These are phyloP conservation scores for Coelastrella sp. DNA, from an alignment of 139 green algal species.

Conservation along the genomic window DNA sequence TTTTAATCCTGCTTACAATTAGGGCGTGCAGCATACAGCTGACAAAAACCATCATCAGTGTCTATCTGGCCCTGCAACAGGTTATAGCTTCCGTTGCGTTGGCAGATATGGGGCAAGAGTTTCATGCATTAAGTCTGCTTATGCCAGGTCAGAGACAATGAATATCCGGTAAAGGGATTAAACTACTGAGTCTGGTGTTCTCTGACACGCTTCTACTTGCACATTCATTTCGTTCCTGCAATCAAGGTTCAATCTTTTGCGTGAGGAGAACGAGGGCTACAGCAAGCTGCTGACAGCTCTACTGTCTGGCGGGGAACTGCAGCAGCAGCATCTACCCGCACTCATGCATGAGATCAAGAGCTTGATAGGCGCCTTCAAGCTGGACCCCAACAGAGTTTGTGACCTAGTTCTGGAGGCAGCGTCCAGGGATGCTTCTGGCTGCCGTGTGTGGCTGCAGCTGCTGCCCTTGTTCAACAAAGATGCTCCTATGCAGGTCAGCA, in stretches of 20 bases:
- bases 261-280: slow-evolving; percentile 93
- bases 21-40: too few relatives aligned
- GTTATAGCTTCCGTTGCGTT: too few relatives aligned
- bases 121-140: too few relatives aligned
- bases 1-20: too few relatives aligned
- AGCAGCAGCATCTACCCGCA: slow-evolving; percentile 3
- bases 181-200: too few relatives aligned
- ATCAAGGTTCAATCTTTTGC: slow-evolving; percentile 89
- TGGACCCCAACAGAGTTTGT: slow-evolving; percentile 90
- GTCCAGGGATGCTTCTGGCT: slow-evolving; percentile 50
- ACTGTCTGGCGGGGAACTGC: slow-evolving; percentile 3
- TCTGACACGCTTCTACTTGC: too few relatives aligned
- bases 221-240: neutral
- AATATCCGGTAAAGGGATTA: too few relatives aligned
- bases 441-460: slow-evolving; percentile 47
- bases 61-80: too few relatives aligned
- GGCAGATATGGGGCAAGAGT: too few relatives aligned
- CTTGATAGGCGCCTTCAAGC: slow-evolving; percentile 90
- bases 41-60: too few relatives aligned
- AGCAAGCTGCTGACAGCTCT: slow-evolving; percentile 79
- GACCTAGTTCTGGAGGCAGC: slow-evolving; percentile 84
- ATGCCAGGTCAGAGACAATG: too few relatives aligned
- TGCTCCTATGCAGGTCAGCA: slow-evolving; percentile 29
- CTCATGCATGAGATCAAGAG: slow-evolving; percentile 66
- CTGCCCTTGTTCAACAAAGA: slow-evolving; percentile 41